A percentile compares a stretch with the other conserved stretches of the same genome.
phyloP scores from a whole-genome alignment of 371 early-diverging fungal species.

The Mucor indicus region DNA sequence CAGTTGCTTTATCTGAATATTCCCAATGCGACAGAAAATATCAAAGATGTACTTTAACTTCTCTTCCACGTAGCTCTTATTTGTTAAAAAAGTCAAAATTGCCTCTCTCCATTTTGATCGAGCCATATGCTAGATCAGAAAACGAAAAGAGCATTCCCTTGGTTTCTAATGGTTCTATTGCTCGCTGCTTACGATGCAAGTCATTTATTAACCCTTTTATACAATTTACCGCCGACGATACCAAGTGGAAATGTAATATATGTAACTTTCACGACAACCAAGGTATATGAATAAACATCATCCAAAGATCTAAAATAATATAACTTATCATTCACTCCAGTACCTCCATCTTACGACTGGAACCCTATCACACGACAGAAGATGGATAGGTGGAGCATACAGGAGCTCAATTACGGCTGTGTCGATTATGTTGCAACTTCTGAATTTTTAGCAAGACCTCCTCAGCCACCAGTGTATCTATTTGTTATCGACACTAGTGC shows the following conservation, averaged over 20 bases:
- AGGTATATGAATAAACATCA: conserved; percentile 34
- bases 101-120: conserved; percentile 73
- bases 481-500: conserved; percentile 80
- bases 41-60: conserved; percentile 73
- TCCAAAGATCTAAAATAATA: background rate
- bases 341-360: conserved; percentile 76
- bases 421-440: conserved; percentile 81
- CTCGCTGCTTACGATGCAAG: conserved; percentile 77
- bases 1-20: conserved; percentile 38
- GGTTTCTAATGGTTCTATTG: conserved; percentile 61
- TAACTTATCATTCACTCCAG: conserved; percentile 19
- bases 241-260: conserved; percentile 82
- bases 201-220: conserved; percentile 87
- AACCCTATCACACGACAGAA: conserved; percentile 63
- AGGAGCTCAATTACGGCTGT: conserved; percentile 70
- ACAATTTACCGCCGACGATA: conserved; percentile 71
- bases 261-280: conserved; percentile 76
- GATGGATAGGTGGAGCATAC: conserved; percentile 66
- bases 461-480: conserved; percentile 78
- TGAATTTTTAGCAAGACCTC: conserved; percentile 80
- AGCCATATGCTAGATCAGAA: conserved; percentile 56
- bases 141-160: conserved; percentile 54
- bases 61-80: conserved; percentile 59
- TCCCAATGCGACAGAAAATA: conserved; percentile 53
- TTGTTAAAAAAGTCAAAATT: conserved; percentile 65